phyloP scores from a whole-genome alignment of 2,329 filamentous ascomycete species.

The Phaeoacremonium minimum region DNA sequence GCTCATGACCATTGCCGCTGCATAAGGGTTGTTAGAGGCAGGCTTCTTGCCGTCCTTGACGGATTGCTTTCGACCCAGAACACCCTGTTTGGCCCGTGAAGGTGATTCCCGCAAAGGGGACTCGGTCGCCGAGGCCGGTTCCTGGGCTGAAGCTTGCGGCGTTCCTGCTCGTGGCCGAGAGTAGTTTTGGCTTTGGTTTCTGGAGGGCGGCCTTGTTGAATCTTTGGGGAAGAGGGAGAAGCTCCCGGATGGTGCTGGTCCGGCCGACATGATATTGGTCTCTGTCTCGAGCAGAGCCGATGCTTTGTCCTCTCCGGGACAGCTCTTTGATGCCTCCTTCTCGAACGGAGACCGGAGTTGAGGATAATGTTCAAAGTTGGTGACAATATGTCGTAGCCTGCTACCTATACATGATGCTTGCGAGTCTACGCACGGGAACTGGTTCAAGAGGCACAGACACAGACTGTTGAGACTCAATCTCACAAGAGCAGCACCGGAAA shows the following conservation, averaged over 20 bases:
- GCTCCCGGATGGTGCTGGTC: conserved; percentile 35
- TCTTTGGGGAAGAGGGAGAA: conserved; percentile 56
- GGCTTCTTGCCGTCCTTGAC: conserved; percentile 26
- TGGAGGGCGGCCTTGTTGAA: conserved; percentile 33
- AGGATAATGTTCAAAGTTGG: not conserved
- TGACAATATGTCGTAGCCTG: not conserved
- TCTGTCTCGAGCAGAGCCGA: conserved; percentile 7
- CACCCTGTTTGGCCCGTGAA: conserved; percentile 24
- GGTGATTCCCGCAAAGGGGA: conserved; percentile 16
- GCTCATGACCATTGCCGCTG: conserved; percentile 8
- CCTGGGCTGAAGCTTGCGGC: conserved; percentile 8
- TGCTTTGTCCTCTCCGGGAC: not conserved
- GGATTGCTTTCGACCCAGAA: conserved; percentile 24
- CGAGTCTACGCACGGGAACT: too few species aligned
- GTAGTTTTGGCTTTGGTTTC: conserved; percentile 36
- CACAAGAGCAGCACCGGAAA: too few species aligned
- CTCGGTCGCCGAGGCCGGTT: conserved; percentile 16
- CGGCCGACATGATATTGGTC: conserved; percentile 29
- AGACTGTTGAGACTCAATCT: not conserved
- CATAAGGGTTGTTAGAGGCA: conserved; percentile 11
- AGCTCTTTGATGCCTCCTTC: not conserved
- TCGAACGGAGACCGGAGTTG: not conserved
- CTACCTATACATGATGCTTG: not conserved
- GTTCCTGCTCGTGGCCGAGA: too few species aligned
- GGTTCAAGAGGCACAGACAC: not conserved